These are phyloP conservation scores for Globisporangium iwayamae DNA, from an alignment of 352 stramenopile species.

Conservation along the genomic window DNA sequence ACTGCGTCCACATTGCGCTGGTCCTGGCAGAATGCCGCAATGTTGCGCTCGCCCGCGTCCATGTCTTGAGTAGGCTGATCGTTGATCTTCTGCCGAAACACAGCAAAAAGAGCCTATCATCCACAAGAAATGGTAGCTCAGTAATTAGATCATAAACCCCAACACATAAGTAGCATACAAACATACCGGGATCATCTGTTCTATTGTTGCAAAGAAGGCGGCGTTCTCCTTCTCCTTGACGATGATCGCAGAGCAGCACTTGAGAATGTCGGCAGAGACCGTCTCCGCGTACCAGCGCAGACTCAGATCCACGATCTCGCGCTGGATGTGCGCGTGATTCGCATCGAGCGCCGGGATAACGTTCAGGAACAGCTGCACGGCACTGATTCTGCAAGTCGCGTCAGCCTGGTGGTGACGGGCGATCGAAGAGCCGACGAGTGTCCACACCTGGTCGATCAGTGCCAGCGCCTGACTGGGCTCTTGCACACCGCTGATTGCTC, in stretches of 20 bases:
- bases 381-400: constrained; percentile 26
- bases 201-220: constrained; percentile 21
- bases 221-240: constrained; percentile 29
- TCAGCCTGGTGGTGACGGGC: constrained; percentile 29
- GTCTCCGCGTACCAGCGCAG: constrained; percentile 42
- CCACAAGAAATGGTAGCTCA: neutral
- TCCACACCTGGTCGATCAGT: constrained; percentile 51
- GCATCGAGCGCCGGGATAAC: constrained; percentile 27
- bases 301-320: constrained; percentile 37
- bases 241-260: constrained; percentile 38
- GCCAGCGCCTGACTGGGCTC: constrained; percentile 23
- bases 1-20: constrained; percentile 35
- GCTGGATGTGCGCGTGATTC: constrained; percentile 23
- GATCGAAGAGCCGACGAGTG: constrained; percentile 34
- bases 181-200: constrained; percentile 25
- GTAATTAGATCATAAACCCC: no score
- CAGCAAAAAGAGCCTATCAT: constrained; percentile 28
- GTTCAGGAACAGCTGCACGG: constrained; percentile 52
- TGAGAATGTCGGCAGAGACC: constrained; percentile 40
- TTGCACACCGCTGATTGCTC: constrained; percentile 49
- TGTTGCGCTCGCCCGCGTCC: constrained; percentile 19
- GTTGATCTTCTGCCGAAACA: constrained; percentile 42
- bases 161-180: neutral
- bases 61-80: constrained; percentile 23
- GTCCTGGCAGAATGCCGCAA: constrained; percentile 33